Percentiles rank a stretch among this genome's conserved stretches.
Evolutionary conservation across 2,329 filamentous ascomycete species (phyloP).

Genomic region (Hawksworthiomyces lignivorus): DNA sequence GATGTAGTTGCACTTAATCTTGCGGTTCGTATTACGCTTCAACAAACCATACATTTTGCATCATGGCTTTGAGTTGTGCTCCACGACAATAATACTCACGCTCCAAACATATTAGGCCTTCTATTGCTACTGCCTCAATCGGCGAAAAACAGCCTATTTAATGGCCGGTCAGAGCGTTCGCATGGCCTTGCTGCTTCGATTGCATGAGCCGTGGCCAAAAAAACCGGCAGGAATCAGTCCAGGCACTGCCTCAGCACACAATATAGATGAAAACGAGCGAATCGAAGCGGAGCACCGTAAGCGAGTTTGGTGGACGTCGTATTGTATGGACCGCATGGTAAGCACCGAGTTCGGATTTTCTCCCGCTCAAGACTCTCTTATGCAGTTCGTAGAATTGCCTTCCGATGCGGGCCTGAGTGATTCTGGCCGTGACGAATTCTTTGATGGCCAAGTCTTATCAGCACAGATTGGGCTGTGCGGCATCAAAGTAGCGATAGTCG

Average conservation of each 20-base stretch:
- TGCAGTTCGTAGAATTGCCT: background rate
- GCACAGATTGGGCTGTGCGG: slow-evolving; percentile 9
- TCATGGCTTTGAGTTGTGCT: too few relatives aligned
- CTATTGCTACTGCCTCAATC: slow-evolving; percentile 11
- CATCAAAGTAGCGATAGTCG: slow-evolving; percentile 9
- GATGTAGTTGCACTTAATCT: slow-evolving; percentile 4
- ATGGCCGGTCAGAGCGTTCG: slow-evolving; percentile 37
- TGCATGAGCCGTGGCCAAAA: slow-evolving; percentile 32
- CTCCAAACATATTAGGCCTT: slow-evolving; percentile 1
- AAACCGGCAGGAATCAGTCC: too few relatives aligned
- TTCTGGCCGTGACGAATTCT: slow-evolving; percentile 7
- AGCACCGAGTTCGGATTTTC: slow-evolving; percentile 8
- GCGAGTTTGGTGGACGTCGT: slow-evolving; percentile 34
- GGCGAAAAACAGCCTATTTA: slow-evolving; percentile 10
- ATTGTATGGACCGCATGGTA: slow-evolving; percentile 30
- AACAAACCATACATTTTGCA: too few relatives aligned
- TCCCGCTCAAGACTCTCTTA: background rate
- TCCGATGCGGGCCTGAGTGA: background rate
- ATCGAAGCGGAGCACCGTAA: slow-evolving; percentile 27
- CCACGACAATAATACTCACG: too few relatives aligned
- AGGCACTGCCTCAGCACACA: too few relatives aligned
- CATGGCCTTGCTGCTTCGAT: slow-evolving; percentile 34
- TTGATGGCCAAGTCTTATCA: slow-evolving; percentile 5
- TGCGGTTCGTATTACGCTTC: background rate
- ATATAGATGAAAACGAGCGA: slow-evolving; percentile 12